A percentile compares a stretch with the other conserved stretches of the same genome.
phyloP scores from a whole-genome alignment of 495 filamentous ascomycete genomes.

The Articulospora tetracladia region DNA sequence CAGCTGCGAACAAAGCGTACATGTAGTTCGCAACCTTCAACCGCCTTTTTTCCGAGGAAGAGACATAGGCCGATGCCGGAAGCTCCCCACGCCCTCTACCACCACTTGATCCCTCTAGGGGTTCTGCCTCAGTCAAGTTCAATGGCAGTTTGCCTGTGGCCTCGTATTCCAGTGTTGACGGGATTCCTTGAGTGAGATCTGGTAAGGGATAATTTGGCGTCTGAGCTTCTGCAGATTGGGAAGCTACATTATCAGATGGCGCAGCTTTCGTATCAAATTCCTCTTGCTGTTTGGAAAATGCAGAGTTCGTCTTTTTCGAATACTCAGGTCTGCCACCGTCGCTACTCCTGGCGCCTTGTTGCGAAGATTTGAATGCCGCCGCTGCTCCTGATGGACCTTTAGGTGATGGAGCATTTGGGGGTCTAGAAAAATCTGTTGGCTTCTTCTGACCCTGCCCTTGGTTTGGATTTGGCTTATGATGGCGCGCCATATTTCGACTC shows the following conservation, averaged over 20 bases:
- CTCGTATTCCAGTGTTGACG: conserved; percentile 79
- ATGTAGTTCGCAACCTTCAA: conserved; percentile 64
- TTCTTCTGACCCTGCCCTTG: conserved; percentile 28
- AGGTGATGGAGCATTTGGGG: conserved; percentile 20
- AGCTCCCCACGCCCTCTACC: conserved; percentile 53
- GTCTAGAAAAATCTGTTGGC: conserved; percentile 39
- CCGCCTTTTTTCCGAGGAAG: conserved; percentile 79
- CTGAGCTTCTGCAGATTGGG: conserved; percentile 34
- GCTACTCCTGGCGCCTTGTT: conserved; percentile 20
- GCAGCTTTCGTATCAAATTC: conserved; percentile 41
- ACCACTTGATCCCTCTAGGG: conserved; percentile 42
- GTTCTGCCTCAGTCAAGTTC: conserved; percentile 56
- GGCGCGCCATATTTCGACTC: conserved; percentile 20
- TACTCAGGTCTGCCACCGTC: conserved; percentile 20
- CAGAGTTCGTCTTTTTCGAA: conserved; percentile 18
- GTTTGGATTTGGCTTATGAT: conserved; percentile 21
- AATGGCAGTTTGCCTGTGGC: conserved; percentile 41
- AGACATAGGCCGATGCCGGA: conserved; percentile 82
- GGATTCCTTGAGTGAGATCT: conserved; percentile 87
- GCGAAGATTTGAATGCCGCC: conserved; percentile 2
- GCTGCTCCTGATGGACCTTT: conserved; percentile 4
- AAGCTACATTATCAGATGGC: conserved; percentile 33
- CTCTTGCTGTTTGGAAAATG: conserved; percentile 38
- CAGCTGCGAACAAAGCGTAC: conserved; percentile 46
- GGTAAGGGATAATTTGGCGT: conserved; percentile 60